phyloP scores from a whole-genome alignment of 2,329 filamentous ascomycete species.

The Talaromyces sp. region DNA sequence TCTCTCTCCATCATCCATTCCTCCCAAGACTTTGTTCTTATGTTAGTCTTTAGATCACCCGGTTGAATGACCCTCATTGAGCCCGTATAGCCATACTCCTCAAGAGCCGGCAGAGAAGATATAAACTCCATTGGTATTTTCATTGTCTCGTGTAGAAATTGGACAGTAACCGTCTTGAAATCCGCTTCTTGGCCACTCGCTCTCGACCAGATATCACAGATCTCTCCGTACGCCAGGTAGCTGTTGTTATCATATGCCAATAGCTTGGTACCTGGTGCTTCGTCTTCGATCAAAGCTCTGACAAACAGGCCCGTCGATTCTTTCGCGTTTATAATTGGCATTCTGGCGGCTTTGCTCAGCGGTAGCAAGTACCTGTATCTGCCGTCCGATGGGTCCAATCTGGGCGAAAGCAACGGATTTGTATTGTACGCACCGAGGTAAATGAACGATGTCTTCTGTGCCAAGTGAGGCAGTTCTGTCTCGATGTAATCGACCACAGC shows the following conservation, averaged over 20 bases:
- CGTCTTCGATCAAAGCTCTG: not conserved
- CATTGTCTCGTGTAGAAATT: not conserved
- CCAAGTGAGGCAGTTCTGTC: not conserved
- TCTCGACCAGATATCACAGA: not conserved
- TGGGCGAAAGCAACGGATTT: not conserved
- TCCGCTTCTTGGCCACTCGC: not conserved
- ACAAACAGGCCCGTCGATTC: not conserved
- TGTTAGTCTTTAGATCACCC: not conserved
- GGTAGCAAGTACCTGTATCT: not conserved
- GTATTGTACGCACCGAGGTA: not conserved
- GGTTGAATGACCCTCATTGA: not conserved
- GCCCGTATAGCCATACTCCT: not conserved
- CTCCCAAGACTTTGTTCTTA: not conserved
- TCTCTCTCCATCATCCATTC: not conserved
- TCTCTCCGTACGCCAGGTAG: not conserved
- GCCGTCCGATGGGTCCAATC: not conserved
- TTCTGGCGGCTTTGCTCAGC: not conserved
- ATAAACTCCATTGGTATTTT: not conserved
- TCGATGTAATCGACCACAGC: not conserved
- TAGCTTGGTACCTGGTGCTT: not conserved
- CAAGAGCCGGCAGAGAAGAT: not conserved
- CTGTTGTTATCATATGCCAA: not conserved
- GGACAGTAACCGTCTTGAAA: not conserved
- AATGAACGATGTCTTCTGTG: not conserved
- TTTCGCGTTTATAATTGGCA: not conserved